Base-by-base conservation (phyloP, 2,329 filamentous ascomycete genomes). In the Ceratocystis destructans region DNA sequence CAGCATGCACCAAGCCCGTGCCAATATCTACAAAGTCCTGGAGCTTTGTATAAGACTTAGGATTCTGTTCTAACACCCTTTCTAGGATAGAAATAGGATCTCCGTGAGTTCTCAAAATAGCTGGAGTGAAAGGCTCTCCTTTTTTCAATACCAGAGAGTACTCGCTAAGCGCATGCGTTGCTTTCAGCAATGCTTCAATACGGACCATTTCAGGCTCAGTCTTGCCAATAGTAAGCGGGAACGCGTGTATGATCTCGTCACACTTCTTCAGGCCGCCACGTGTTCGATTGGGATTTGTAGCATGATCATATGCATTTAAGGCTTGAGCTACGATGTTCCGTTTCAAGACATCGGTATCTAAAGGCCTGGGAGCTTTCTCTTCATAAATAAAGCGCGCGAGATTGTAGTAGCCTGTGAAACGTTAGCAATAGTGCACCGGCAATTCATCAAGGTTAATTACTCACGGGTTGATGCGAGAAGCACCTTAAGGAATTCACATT, bases 131-230 rank as follows among this genome's bases (percentile, higher is more conserved):
- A 0, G 88, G 88, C 66, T 92, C 87, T 61, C 87, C 88, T 71
- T 91, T 87, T 69, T 89, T 90, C 12, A 94, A 79, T 0, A 87
- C 88, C 3, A 95, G 79, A 2, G 87, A 85, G 72, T 93, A 94
- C 68, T 87, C 84, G 22, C 87, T 88, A 61, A 94, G 77, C 1
- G 84, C 80, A 74, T 94, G 88, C 0, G 89, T 92, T 3, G 89
- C 87, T 69, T 79, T 81, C 8, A 93, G 76, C 1, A 95, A 77
- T 5, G 87, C 82, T 63, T 86, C 82, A 2, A 85, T 80, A 22
- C 82, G 80, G 64, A 78, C 79, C 64, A 77, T 76, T 1, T 82
- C 80, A 1, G 79, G 77, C 0, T 78, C 73, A 1, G 83, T 82
- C 25, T 76, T 75, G 0, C 76, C 72, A 61, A 90, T 80, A 6